phyloP scores from a whole-genome alignment of 108 stramenopile genomes.

The Parietichytrium sp. region DNA sequence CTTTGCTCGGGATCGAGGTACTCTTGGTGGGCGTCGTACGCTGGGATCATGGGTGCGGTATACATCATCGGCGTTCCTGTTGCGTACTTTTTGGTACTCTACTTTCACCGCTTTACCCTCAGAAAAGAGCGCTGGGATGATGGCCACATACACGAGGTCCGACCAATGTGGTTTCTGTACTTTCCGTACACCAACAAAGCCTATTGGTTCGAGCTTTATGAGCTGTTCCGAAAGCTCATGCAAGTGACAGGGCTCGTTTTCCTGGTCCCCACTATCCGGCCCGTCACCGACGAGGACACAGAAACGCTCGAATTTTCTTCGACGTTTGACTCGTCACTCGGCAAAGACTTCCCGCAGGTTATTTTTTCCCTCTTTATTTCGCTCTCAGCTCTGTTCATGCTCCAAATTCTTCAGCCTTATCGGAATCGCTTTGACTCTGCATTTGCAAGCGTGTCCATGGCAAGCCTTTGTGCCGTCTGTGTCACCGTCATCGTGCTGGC shows the following conservation, averaged over 20 bases:
- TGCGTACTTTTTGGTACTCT: background rate
- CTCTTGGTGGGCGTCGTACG: background rate
- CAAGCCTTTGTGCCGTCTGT: background rate
- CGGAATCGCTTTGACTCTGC: constrained; percentile 20
- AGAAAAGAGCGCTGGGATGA: background rate
- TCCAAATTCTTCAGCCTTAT: constrained; percentile 25
- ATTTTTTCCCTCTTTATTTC: background rate
- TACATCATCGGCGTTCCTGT: background rate
- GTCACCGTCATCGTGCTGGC: background rate
- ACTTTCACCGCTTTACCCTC: background rate
- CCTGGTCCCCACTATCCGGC: background rate
- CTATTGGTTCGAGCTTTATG: background rate
- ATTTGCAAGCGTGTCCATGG: constrained; percentile 4
- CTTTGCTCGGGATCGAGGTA: background rate
- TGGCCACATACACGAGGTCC: background rate
- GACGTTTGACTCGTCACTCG: too few relatives aligned
- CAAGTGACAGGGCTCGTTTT: background rate
- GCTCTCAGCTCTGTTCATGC: background rate
- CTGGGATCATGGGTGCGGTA: background rate
- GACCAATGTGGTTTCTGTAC: background rate
- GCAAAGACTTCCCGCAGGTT: background rate
- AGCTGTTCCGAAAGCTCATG: background rate
- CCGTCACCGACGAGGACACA: background rate
- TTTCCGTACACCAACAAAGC: constrained; percentile 28
- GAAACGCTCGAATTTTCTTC: background rate